Conservation (phyloP, 2,329 filamentous ascomycete species). For the Falciphora oryzae region DNA sequence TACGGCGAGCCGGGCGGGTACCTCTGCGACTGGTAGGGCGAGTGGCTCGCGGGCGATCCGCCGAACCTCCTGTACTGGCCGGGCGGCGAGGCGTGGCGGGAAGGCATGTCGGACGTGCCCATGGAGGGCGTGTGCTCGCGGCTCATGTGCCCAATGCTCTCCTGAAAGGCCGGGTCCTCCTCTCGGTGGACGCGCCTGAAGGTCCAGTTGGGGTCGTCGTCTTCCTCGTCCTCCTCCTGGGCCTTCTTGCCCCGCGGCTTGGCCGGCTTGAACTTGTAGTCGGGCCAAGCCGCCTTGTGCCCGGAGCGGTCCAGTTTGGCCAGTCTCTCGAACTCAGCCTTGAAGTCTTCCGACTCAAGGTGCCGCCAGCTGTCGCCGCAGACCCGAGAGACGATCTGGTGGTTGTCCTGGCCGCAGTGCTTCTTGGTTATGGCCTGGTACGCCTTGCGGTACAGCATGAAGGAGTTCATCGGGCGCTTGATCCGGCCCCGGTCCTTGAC, state of each 20-base stretch:
- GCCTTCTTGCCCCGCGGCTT: slow-evolving; percentile 50
- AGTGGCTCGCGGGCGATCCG: not conserved
- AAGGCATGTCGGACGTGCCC: not conserved
- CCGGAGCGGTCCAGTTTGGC: slow-evolving; percentile 78
- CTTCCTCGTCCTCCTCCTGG: slow-evolving; percentile 30
- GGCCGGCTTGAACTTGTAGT: slow-evolving; percentile 89
- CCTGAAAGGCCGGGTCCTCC: slow-evolving; percentile 20
- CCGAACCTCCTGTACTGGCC: not conserved
- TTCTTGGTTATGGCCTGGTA: slow-evolving; percentile 82
- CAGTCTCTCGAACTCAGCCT: slow-evolving; percentile 70
- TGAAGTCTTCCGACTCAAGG: slow-evolving; percentile 66
- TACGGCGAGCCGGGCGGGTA: not conserved
- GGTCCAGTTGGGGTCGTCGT: slow-evolving; percentile 39
- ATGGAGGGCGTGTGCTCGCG: slow-evolving; percentile 19
- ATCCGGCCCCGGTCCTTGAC: slow-evolving; percentile 69
- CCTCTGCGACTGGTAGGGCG: slow-evolving; percentile 2
- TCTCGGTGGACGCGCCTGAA: slow-evolving; percentile 13
- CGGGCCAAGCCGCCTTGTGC: slow-evolving; percentile 78
- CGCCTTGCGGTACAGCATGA: slow-evolving; percentile 94
- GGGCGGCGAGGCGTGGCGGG: not conserved
- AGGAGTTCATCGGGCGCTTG: slow-evolving; percentile 92
- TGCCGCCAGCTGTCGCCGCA: slow-evolving; percentile 76
- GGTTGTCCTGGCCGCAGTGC: slow-evolving; percentile 80
- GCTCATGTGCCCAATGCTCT: slow-evolving; percentile 21
- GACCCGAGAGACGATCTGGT: slow-evolving; percentile 86